Percentiles rank a stretch among this genome's conserved stretches.
These are phyloP conservation scores for Phytopythium sindhum DNA, from an alignment of 352 stramenopile genomes.

Conservation along the genomic window DNA sequence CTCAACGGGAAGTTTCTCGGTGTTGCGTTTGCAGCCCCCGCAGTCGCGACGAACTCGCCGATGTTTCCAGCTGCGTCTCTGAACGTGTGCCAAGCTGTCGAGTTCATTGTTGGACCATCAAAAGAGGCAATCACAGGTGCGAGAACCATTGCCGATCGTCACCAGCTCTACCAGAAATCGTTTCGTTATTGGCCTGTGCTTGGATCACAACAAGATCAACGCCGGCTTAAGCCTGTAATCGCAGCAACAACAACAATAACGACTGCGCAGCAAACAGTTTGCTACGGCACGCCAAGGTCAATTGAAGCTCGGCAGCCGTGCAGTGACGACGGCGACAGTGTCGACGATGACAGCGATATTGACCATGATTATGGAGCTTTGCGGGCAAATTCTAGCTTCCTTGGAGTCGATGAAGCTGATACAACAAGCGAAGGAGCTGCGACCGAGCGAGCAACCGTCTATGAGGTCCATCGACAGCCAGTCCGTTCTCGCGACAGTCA, in stretches of 20 bases:
- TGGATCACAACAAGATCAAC: slow-evolving; percentile 33
- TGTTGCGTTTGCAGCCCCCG: slow-evolving; percentile 66
- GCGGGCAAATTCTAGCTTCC: neutral
- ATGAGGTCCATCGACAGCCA: neutral
- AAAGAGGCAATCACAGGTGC: neutral
- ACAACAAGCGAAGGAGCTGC: neutral
- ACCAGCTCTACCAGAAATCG: neutral
- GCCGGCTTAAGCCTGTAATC: slow-evolving; percentile 38
- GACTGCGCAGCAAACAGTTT: neutral
- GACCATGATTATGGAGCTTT: slow-evolving; percentile 2
- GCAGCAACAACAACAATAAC: slow-evolving; percentile 5
- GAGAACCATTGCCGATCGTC: slow-evolving; percentile 4
- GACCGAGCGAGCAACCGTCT: neutral
- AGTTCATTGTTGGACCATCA: slow-evolving; percentile 75
- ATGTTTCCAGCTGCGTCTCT: slow-evolving; percentile 85
- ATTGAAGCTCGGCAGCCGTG: neutral
- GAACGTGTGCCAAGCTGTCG: slow-evolving; percentile 74
- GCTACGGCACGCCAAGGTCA: too few relatives aligned
- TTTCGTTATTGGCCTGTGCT: slow-evolving; percentile 34
- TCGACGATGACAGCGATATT: slow-evolving; percentile 17
- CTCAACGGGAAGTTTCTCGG: slow-evolving; percentile 90
- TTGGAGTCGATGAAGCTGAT: neutral
- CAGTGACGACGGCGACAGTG: slow-evolving; percentile 12
- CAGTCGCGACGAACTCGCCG: slow-evolving; percentile 32
- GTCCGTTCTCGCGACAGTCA: neutral